Conservation (phyloP, 78 protist genomes). For the Dictyostelium firmibasis region DNA sequence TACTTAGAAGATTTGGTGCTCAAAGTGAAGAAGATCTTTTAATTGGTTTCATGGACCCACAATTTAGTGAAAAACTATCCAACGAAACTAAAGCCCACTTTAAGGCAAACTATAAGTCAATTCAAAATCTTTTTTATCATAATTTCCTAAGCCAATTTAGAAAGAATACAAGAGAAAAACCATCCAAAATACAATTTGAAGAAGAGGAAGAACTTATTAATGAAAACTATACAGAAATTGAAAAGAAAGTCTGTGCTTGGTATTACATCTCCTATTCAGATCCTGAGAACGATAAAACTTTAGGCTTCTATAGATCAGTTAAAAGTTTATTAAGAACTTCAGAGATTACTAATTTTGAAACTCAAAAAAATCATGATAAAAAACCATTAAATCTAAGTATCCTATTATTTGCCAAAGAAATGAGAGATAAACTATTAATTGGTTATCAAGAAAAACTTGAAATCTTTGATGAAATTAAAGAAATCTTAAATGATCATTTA, state of each 20-base stretch:
- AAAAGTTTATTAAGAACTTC: neutral
- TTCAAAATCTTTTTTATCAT: neutral
- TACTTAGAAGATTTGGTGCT: neutral
- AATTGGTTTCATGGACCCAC: conserved; percentile 23
- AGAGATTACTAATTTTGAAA: neutral
- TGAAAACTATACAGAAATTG: neutral
- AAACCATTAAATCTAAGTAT: neutral
- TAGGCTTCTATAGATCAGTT: conserved; percentile 37
- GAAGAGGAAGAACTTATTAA: neutral
- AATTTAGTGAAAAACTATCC: neutral
- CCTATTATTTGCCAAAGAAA: neutral
- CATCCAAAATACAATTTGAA: neutral
- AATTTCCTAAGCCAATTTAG: neutral
- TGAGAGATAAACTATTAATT: neutral
- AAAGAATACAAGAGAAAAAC: neutral
- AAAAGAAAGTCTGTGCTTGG: conserved; percentile 61
- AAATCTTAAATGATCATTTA: neutral
- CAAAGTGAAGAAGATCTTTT: conserved; percentile 12
- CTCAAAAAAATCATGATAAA: neutral
- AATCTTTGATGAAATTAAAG: neutral
- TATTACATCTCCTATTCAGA: conserved; percentile 15
- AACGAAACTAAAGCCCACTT: neutral
- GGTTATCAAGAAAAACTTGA: neutral
- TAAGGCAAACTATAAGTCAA: neutral
- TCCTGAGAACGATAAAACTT: neutral